These are phyloP conservation scores for Mycena filopes DNA, from an alignment of 768 basidiomycete species.

Conservation along the genomic window DNA sequence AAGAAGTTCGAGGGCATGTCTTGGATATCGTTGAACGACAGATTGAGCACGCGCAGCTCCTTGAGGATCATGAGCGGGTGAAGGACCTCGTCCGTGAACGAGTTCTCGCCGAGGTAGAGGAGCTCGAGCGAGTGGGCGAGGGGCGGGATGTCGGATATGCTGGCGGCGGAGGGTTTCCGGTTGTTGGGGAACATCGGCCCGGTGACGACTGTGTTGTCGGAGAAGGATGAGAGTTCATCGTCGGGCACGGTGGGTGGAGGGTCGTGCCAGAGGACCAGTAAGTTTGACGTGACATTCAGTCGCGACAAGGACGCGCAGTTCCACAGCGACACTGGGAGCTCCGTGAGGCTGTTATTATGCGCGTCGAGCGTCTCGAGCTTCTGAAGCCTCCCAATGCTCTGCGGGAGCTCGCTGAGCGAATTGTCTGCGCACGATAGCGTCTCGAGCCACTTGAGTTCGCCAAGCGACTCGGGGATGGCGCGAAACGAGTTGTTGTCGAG, in stretches of 20 bases:
- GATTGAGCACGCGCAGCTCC: conserved; percentile 84
- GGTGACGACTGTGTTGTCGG: conserved; percentile 15
- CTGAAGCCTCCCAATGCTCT: conserved; percentile 78
- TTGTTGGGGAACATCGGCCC: conserved; percentile 35
- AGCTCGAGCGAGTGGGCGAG: conserved; percentile 78
- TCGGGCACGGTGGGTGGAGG: conserved; percentile 55
- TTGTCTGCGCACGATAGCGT: conserved; percentile 92
- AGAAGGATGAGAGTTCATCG: conserved; percentile 31
- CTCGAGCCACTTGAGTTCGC: conserved; percentile 75
- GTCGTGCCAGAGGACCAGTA: conserved; percentile 77
- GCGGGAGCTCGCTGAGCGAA: conserved; percentile 79
- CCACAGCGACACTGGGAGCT: conserved; percentile 85
- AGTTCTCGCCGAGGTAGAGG: conserved; percentile 92
- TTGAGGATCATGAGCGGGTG: conserved; percentile 79
- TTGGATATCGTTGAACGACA: conserved; percentile 95
- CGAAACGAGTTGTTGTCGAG: conserved; percentile 91
- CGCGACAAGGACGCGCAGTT: conserved; percentile 75
- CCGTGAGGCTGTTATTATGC: conserved; percentile 89
- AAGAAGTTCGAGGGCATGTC: conserved; percentile 87
- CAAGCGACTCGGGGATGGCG: conserved; percentile 84
- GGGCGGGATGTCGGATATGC: conserved; percentile 49
- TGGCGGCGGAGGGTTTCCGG: conserved; percentile 48
- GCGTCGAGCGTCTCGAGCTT: conserved; percentile 83
- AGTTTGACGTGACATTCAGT: conserved; percentile 91
- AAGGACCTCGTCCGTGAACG: conserved; percentile 81